phyloP scores from a whole-genome alignment of 2,329 filamentous ascomycete species.

The Botrytis fabae region DNA sequence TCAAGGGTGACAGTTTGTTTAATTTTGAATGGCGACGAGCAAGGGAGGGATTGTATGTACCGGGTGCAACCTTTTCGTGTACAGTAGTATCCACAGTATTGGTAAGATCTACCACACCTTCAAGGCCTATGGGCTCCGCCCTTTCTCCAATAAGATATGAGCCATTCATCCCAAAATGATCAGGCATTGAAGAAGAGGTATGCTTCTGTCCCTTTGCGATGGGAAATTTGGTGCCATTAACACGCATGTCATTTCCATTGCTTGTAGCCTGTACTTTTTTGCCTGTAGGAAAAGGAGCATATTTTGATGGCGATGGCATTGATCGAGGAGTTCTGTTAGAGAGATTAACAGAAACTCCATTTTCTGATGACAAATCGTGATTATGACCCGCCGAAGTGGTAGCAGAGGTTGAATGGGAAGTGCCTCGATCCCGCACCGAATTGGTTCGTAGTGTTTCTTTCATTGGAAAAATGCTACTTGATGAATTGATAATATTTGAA shows the following conservation, averaged over 20 bases:
- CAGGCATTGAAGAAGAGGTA: background rate
- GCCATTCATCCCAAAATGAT: slow-evolving; percentile 1
- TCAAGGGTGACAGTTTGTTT: slow-evolving; percentile 9
- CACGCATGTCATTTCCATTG: background rate
- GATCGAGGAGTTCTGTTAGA: slow-evolving; percentile 13
- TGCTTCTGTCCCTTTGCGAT: background rate
- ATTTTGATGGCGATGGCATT: slow-evolving; percentile 4
- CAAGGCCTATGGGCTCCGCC: slow-evolving; percentile 27
- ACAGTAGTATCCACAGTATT: slow-evolving; percentile 38
- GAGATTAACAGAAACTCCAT: background rate
- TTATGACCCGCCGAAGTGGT: background rate
- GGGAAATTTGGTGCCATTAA: background rate
- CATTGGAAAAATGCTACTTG: background rate
- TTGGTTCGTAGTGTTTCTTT: background rate
- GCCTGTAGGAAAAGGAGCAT: background rate
- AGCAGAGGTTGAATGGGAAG: background rate
- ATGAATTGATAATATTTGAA: background rate
- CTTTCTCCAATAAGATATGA: slow-evolving; percentile 11
- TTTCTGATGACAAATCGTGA: background rate
- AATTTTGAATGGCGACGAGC: slow-evolving; percentile 19
- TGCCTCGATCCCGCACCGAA: background rate
- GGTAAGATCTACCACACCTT: slow-evolving; percentile 35
- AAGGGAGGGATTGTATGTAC: slow-evolving; percentile 31
- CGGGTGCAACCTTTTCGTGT: slow-evolving; percentile 35
- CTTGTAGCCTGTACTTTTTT: background rate